Base-by-base conservation (phyloP, 73 alveolate genomes). In the Halteria grandinella region DNA sequence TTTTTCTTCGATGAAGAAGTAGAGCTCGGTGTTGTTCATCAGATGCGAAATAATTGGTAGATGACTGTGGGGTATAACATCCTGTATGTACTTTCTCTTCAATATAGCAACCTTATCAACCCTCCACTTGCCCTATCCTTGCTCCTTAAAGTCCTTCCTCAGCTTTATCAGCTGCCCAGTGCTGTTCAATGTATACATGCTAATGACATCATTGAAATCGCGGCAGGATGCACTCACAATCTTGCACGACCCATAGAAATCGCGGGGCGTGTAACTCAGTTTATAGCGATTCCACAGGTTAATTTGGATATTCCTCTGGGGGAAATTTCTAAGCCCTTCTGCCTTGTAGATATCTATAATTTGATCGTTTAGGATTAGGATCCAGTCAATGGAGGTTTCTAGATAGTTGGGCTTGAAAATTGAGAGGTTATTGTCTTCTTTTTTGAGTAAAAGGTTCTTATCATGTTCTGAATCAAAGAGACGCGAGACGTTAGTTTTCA, bases 251-350 rank as follows among this genome's bases (percentile, higher is more conserved):
- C 73, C 59, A 21, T 70, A 53, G 50, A 71, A 29, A 15, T 69
- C 78, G 17, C 83, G 43, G 2, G 83, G 41, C 32, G 51, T 79
- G 28, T 18, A 79, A 21, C 31, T 29, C 57, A 69, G 24, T 54
- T 54, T 44, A 45, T 6, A 3, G 25, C 23, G 34, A 8, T 57
- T 20, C 1, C 27, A 23, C 15, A 60, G 33, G n/a, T 0, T 8
- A 0, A 83, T 25, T 20, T 21, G 17, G 27, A 74, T 11, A 45
- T 69, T 59, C 36, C 51, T 73, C 15, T 14, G 6, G 3, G 92
- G 92, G 69, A 83, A 83, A 28, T 74, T 83, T 31, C 92, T 57
- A 3, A 83, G 55, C 14, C 88, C 87, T 37, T 83, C 92, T 49
- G 72, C 57, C 32, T 51, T 83, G 54, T 52, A 74, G 24, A 83